These are phyloP conservation scores for Prunus armeniaca DNA, from an alignment of 306 rosid species.

Conservation along the genomic window DNA sequence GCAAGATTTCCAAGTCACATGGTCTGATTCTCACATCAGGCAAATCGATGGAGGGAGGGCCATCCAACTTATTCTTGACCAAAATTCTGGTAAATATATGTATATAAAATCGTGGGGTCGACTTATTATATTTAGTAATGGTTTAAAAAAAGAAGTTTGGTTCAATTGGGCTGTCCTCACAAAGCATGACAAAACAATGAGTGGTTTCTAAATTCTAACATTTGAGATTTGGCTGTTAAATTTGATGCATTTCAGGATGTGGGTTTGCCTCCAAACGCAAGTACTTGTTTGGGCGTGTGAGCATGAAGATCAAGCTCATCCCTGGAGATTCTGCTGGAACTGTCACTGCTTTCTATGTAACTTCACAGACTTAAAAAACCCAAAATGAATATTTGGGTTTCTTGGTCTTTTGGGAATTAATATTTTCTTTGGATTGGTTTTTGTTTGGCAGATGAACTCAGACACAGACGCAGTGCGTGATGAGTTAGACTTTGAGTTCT, in stretches of 20 bases:
- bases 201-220: neutral
- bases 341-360: constrained; percentile 89
- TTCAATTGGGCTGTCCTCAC: neutral
- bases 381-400: neutral
- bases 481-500: constrained; percentile 91
- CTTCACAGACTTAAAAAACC: neutral
- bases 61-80: constrained; percentile 82
- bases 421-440: neutral
- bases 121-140: neutral
- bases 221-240: neutral
- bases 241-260: constrained; percentile 47
- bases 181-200: neutral
- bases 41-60: constrained; percentile 77
- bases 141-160: neutral
- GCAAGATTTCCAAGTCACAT: constrained; percentile 63
- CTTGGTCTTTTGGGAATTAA: neutral
- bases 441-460: constrained; percentile 16
- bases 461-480: constrained; percentile 53
- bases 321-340: constrained; percentile 97
- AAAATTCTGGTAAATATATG: constrained; percentile 59
- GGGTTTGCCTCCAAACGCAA: constrained; percentile 77
- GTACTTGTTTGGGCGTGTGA: constrained; percentile 84
- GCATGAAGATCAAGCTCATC: constrained; percentile 93
- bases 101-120: constrained; percentile 6
- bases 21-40: constrained; percentile 72